phyloP scores from a whole-genome alignment of 495 filamentous ascomycete genomes.

The Rostrohypoxylon terebratum region DNA sequence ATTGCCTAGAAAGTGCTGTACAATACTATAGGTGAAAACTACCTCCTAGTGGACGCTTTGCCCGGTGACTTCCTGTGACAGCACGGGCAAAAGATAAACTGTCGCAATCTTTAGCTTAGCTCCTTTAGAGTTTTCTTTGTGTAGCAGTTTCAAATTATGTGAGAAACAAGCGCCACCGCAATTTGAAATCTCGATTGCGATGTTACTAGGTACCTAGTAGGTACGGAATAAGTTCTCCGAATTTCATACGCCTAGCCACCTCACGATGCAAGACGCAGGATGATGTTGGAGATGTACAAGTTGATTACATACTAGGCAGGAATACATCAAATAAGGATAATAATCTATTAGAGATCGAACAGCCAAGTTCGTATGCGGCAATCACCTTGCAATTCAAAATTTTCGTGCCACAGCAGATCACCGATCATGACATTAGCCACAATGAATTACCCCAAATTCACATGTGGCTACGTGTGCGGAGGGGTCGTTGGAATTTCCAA shows the following conservation, averaged over 20 bases:
- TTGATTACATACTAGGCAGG: neutral
- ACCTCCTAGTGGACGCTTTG: slow-evolving; percentile 13
- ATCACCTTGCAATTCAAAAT: slow-evolving; percentile 12
- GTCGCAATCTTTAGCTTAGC: neutral
- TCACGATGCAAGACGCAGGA: neutral
- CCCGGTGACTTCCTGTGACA: slow-evolving; percentile 3
- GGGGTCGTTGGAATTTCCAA: neutral
- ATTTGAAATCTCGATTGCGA: neutral
- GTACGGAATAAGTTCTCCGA: slow-evolving; percentile 28
- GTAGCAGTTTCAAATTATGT: slow-evolving; percentile 23
- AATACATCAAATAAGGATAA: slow-evolving; percentile 4
- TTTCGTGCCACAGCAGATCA: neutral
- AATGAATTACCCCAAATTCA: neutral
- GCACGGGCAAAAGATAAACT: slow-evolving; percentile 5
- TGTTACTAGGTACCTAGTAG: too few species aligned
- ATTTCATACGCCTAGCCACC: neutral
- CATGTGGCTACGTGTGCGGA: slow-evolving; percentile 5
- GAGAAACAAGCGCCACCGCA: slow-evolving; percentile 28
- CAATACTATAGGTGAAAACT: slow-evolving; percentile 2
- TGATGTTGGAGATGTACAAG: neutral
- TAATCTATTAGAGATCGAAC: slow-evolving; percentile 26
- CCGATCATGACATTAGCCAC: slow-evolving; percentile 16
- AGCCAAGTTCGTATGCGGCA: slow-evolving; percentile 23
- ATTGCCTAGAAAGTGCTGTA: neutral
- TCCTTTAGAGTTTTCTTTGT: slow-evolving; percentile 1